Base-by-base conservation (phyloP, 257 asterid species). In the Ocimum tenuiflorum region DNA sequence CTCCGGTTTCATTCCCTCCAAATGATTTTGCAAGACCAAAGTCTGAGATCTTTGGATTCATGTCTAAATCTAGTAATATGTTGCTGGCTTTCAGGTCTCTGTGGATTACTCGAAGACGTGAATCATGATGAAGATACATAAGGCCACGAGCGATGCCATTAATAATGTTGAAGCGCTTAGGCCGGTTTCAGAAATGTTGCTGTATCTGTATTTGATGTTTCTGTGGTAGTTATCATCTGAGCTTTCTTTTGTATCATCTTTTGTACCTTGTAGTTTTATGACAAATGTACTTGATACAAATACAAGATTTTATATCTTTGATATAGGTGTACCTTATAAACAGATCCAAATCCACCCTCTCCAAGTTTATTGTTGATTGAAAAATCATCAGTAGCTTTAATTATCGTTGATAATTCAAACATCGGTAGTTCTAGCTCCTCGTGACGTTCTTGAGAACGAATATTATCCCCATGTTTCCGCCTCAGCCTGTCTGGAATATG, bases 31-130 rank as follows among this genome's bases (percentile, higher is more conserved):
- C 89, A 50, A 80, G 20, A 4, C 82, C 86, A 4, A 83, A 83
- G 47, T 80, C 86, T 65, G 86, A 78, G 68, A 83, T 76, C 52
- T 80, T 80, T 2, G 86, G 86, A 9, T 50, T 80, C 79, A 80
- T 63, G 31, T 82, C 75, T 0, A 3, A 18, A 31, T 82, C 88
- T 60, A 82, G 68, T 29, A 80, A 57, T 13, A 82, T 57, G 29
- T 82, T 82, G 73, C 76, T 68, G 6, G 80, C 82, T 49, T 82
- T 82, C 4, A 82, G 77, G 66, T 82, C 88, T 39, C 83, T 62
- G 50, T 80, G 88, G 41, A 83, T 76, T 8, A 83, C 78, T 63
- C 77, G 73, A 35, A 83, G 55, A 3, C 71, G 58, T 0, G 86
- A 83, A 66, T 83, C 84, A 24, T 81, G 77, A 55, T 78, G 89